Base-by-base conservation (phyloP, 2,329 filamentous ascomycete species). In the Colletotrichum graminicola region DNA sequence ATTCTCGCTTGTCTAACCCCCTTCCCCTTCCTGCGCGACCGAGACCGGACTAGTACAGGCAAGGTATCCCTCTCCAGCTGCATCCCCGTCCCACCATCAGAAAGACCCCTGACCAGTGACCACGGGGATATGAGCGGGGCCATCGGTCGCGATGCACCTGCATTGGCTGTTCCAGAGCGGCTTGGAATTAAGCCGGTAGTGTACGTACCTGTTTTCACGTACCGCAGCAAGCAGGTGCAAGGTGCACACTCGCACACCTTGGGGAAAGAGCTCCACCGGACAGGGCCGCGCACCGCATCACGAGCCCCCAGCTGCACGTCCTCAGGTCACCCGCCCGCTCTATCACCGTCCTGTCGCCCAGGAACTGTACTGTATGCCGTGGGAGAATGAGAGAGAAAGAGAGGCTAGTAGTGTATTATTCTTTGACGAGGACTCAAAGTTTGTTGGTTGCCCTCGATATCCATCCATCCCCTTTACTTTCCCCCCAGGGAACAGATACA, bases 101-200 rank as follows among this genome's bases (percentile, higher is more conserved):
- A 62, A 43, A 23, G 43, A 65, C 67, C 71, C 71, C 71, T 71
- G 62, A 57, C 45, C 67, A 66, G 66, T 66, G 66, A 71, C 67
- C 56, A 66, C 70, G 70, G 66, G 61, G 66, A 72, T 70, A 72
- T 61, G 66, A 65, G 66, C 61, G 60, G 67, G 71, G 26, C 49
- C 26, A 18, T 26, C 51, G 39, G 62, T 52, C 18, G 57, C 67
- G 49, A 71, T 74, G 73, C 71, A 74, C 71, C 67, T 74, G 71
- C 73, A 73, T 73, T 74, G 71, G 73, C 56, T 71, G 72, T 62
- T 64, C 63, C 66, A 61, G 66, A 62, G 26, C 55, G 64, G 52
- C 66, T 52, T 62, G 49, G 29, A 39, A 36, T 11, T 14, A 59
- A 7, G n/a, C 45, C 39, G 34, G 14, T 16, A 41, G 29, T 29